phyloP scores from a whole-genome alignment of 2,329 filamentous ascomycete species.

The Curvularia verruculosa region DNA sequence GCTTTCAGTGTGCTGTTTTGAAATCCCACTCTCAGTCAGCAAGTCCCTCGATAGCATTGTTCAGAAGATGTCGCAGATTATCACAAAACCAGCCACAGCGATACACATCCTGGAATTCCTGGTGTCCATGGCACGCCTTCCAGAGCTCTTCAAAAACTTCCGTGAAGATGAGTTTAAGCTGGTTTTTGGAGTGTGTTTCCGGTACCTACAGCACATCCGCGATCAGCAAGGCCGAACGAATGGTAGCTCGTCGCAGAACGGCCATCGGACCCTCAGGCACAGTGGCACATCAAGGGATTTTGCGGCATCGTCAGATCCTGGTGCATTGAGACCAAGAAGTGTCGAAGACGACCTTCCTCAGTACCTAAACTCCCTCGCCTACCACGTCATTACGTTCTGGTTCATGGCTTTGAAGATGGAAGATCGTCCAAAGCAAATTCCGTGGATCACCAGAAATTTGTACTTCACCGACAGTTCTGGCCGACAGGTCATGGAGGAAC shows the following conservation, averaged over 20 bases:
- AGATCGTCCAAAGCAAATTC: constrained; percentile 82
- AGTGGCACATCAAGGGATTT: constrained; percentile 55
- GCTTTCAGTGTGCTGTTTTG: constrained; percentile 91
- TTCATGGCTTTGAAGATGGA: constrained; percentile 87
- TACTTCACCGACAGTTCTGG: constrained; percentile 77
- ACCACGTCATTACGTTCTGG: constrained; percentile 97
- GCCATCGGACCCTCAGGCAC: constrained; percentile 48
- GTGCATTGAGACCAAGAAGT: constrained; percentile 49
- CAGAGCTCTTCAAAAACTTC: constrained; percentile 85
- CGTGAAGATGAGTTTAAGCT: constrained; percentile 90
- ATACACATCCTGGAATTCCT: constrained; percentile 96
- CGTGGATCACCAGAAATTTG: constrained; percentile 87
- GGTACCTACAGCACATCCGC: constrained; percentile 87
- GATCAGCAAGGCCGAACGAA: constrained; percentile 60
- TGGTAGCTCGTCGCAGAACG: constrained; percentile 38
- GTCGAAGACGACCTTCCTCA: constrained; percentile 79
- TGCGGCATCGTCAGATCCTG: constrained; percentile 28
- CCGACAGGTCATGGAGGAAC: constrained; percentile 80
- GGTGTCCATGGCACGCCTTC: constrained; percentile 83
- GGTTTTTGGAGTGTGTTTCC: constrained; percentile 93
- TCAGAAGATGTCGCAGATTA: constrained; percentile 93
- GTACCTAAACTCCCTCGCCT: constrained; percentile 92
- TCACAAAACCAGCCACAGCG: constrained; percentile 88
- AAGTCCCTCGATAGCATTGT: constrained; percentile 85
- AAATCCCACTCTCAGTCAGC: constrained; percentile 84